Base-by-base conservation (phyloP, 345 rosid genomes). In the Heritiera fomes region DNA sequence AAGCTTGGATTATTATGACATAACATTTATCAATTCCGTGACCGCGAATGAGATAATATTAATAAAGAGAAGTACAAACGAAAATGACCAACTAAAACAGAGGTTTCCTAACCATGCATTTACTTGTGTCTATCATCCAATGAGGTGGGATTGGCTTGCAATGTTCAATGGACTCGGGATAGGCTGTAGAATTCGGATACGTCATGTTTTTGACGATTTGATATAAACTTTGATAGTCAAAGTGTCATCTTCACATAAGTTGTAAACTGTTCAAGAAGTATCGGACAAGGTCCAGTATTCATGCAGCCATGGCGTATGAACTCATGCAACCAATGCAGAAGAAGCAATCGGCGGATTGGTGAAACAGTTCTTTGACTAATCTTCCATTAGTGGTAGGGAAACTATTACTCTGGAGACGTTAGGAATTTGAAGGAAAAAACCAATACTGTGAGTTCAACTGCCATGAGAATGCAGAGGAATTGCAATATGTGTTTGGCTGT, bases 371-470 rank as follows among this genome's bases (percentile, higher is more conserved):
- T 4, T 6, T 63, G 18, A 63, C 43, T 34, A 14, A 34, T 34
- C 67, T 63, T 32, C 7, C 0, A 32, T 32, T 14, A 63, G 43
- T 32, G 43, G 43, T 30, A 5, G 18, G 71, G 49, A 66, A 40
- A 18, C 71, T 66, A 49, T 70, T 7, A 12, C 18, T 13, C 1
- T 7, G 60, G 45, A 34, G 45, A 34, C 30, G 75, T 72, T 72
- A 7, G 9, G 76, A 72, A 53, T 53, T 4, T 52, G 46, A n/a
- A 10, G 43, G 75, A 53, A 50, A 72, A 72, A 53, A 34, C 15
- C 75, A 55, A 34, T 13, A 7, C 43, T 53, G 76, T 53, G 63
- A 53, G 76, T 53, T 72, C 62, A 72, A 72, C 63, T 53, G 52
- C 62, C 76, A 11, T 55, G 13, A 47, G 20, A 58, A 14, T 70